Evolutionary conservation across 106 monocot genomes (phyloP).

Genomic region (Apostasia shenzhenica): DNA sequence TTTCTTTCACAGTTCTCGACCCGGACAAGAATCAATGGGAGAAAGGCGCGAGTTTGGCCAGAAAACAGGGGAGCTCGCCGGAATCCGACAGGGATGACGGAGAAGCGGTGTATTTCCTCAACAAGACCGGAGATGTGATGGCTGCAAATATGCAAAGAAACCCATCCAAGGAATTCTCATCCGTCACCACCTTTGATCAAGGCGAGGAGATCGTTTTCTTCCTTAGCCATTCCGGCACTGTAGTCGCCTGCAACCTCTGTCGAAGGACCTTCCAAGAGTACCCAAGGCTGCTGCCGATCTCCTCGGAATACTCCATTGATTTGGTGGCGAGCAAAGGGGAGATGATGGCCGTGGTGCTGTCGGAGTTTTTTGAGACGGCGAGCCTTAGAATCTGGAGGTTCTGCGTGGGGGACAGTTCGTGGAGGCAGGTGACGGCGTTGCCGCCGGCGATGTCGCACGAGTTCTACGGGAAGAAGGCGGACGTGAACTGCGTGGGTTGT

Average conservation of each 20-base stretch:
- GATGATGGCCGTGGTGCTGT: constrained; percentile 44
- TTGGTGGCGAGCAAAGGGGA: constrained; percentile 50
- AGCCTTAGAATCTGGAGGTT: constrained; percentile 74
- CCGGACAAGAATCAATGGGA: constrained; percentile 35
- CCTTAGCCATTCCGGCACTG: constrained; percentile 55
- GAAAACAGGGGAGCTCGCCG: constrained; percentile 9
- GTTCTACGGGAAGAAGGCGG: constrained; percentile 57
- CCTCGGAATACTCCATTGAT: constrained; percentile 65
- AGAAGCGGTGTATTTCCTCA: constrained; percentile 60
- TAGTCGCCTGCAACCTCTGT: constrained; percentile 46
- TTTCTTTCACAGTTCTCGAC: constrained; percentile 34
- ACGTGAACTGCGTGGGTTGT: constrained; percentile 62
- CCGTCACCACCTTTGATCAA: constrained; percentile 36
- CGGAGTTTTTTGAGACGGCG: constrained; percentile 63
- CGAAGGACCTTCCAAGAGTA: constrained; percentile 30
- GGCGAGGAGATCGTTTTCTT: constrained; percentile 57
- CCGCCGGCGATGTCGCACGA: constrained; percentile 69
- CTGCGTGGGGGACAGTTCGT: constrained; percentile 18
- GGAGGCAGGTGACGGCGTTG: constrained; percentile 67
- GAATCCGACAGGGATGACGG: constrained; percentile 13
- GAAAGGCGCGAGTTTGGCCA: constrained; percentile 15
- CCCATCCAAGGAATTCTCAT: constrained; percentile 69
- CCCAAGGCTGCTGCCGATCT: constrained; percentile 53
- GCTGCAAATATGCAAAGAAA: constrained; percentile 65
- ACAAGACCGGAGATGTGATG: constrained; percentile 75